Conservation (phyloP, 768 basidiomycete genomes). For the Auriscalpium microsporum region DNA sequence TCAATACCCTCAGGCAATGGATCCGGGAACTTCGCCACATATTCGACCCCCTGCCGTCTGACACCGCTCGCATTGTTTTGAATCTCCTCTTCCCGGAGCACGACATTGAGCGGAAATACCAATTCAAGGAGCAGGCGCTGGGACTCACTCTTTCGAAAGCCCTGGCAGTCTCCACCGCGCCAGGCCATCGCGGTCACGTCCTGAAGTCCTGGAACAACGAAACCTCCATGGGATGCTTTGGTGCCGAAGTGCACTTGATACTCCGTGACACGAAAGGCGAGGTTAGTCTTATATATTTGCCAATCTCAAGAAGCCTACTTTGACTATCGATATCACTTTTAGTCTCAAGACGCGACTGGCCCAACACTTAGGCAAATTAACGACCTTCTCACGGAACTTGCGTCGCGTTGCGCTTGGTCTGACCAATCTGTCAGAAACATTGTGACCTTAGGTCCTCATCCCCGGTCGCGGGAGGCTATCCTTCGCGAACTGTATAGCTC, state of each 20-base stretch:
- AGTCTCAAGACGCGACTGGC: slow-evolving; percentile 26
- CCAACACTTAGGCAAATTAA: slow-evolving; percentile 49
- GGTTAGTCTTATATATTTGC: slow-evolving; percentile 21
- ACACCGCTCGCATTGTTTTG: slow-evolving; percentile 55
- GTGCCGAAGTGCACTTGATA: slow-evolving; percentile 48
- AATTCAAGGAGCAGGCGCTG: slow-evolving; percentile 60
- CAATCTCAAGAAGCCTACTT: neutral
- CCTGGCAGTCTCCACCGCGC: slow-evolving; percentile 20
- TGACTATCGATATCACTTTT: neutral
- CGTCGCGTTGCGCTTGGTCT: slow-evolving; percentile 56
- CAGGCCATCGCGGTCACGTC: slow-evolving; percentile 17
- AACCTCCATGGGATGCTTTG: slow-evolving; percentile 57
- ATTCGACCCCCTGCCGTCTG: slow-evolving; percentile 7
- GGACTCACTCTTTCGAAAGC: slow-evolving; percentile 42
- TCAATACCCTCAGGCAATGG: neutral
- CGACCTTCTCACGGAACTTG: slow-evolving; percentile 63
- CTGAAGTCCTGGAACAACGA: slow-evolving; percentile 33
- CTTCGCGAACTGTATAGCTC: slow-evolving; percentile 51
- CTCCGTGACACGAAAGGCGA: slow-evolving; percentile 30
- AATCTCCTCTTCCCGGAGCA: slow-evolving; percentile 82
- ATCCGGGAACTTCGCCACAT: neutral
- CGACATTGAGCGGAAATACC: slow-evolving; percentile 60
- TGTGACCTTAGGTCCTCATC: slow-evolving; percentile 22
- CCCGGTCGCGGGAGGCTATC: slow-evolving; percentile 27
- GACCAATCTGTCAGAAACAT: slow-evolving; percentile 34